Evolutionary conservation across 768 basidiomycete species (phyloP), one percentile per base, ranked within the genome.

Genomic region (Crepidotus variabilis): DNA sequence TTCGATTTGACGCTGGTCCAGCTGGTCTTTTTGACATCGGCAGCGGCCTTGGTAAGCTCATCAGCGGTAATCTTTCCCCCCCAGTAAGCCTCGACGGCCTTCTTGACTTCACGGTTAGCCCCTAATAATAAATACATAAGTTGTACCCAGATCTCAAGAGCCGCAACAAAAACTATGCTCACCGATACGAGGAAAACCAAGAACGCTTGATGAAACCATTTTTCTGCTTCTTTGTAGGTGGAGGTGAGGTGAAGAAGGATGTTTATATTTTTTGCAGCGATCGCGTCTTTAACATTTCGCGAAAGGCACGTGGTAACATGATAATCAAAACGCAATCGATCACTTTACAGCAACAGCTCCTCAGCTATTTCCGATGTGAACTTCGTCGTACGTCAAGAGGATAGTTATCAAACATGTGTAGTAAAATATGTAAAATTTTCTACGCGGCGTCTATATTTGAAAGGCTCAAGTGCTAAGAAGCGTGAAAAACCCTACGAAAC

Each of bases 11-110:
- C 80, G 63, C 75, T 80, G 59, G 82, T 85, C 95, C 94, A 99
- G 81, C 83, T 91, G 61, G 83, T 71, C 79, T 92, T 92, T 72
- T 88, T 90, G 68, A 94, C 87, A 52, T 92, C 87, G 63, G 92
- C 88, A 64, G 94, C 91, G 61, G 79, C 85, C 74, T 90, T 90
- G 69, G 86, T 86, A 63, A 99, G 88, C 57, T 94, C 91, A 63
- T 91, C 90, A 34, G 85, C 92, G 58, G 87, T 82, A 70, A 86
- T 78, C 74, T 96, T 98, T 72, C 90, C 90, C 32, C 83, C 92
- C 97, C 97, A 99, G 81, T 98, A 98, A 55, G 93, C 89, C 76
- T 98, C 96, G 67, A 97, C 92, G 62, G 94, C 94, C 80, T 98
- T 96, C 79, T 97, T 97, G 60, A 95, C 84, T 77, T 96, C 93